Base-by-base conservation (phyloP, 306 rosid species). In the Quercus gilva region DNA sequence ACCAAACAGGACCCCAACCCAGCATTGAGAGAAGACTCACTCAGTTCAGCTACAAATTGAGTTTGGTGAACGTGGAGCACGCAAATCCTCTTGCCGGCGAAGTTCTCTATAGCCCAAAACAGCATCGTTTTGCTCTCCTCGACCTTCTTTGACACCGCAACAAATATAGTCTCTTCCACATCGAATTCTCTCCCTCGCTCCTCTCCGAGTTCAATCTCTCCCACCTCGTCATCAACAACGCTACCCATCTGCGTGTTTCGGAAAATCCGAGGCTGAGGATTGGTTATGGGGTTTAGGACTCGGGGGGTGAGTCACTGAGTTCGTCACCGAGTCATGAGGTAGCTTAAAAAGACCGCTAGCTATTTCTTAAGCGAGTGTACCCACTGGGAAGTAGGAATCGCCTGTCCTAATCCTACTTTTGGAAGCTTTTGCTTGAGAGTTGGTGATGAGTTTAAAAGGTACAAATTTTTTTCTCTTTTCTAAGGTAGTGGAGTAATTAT, bases 81-180 rank as follows among this genome's bases (percentile, higher is more conserved):
- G 72, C 97, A 92, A 2, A 94, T 87, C 19, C 23, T 79, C 78
- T 87, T 94, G 37, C 86, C 86, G 0, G 85, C n/a, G 73, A 91
- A 91, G 71, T 87, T 94, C 14, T 82, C 78, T 1, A 74, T 33
- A 9, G 89, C 83, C 97, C 98, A 94, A 65, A 83, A 73, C 78
- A 94, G 82, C 73, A 87, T 71, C 51, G 84, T 74, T 45, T 80
- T 59, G 74, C 81, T 85, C 84, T 86, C 87, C 67, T 84, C 77
- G 4, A 76, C 77, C 77, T 81, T 81, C 72, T 73, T 85, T 56
- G 97, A 97, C 58, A 94, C 97, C 4, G 97, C 98, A 73, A 94
- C 97, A 55, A 85, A 87, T 68, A 92, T 82, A 69, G 93, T 86
- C 71, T 91, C 87, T 26, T 81, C 89, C 80, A 81, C 85, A 70